Conservation (phyloP, 306 rosid genomes). For the Vicia sativa region DNA sequence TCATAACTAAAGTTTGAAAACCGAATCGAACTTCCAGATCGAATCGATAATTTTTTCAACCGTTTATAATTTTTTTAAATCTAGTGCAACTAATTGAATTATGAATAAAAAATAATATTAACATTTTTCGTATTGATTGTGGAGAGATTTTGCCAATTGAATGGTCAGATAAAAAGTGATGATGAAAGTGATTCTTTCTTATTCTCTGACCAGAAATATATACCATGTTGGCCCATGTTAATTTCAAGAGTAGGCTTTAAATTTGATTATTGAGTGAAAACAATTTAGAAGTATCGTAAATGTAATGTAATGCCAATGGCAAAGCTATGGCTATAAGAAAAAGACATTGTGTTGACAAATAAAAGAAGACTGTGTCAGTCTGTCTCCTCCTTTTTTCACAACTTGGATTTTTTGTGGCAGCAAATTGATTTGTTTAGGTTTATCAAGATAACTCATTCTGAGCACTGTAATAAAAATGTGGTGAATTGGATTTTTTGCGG, state of each 20-base stretch:
- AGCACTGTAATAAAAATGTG: too few relatives aligned
- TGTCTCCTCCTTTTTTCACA: conserved; percentile 8
- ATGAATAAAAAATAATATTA: not conserved
- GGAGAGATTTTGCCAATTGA: conserved; percentile 44
- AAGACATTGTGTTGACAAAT: conserved; percentile 34
- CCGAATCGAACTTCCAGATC: not conserved
- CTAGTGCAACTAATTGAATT: not conserved
- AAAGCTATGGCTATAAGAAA: conserved; percentile 26
- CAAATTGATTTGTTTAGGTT: conserved; percentile 32
- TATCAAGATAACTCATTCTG: not conserved
- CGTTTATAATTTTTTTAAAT: not conserved
- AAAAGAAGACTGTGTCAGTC: conserved; percentile 11
- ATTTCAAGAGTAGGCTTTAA: conserved; percentile 36
- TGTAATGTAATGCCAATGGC: conserved; percentile 6
- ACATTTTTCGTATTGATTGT: conserved; percentile 15
- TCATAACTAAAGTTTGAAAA: not conserved
- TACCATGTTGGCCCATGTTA: conserved; percentile 23
- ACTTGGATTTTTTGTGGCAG: conserved; percentile 14
- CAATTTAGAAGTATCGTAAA: not conserved
- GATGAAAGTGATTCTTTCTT: conserved; percentile 26
- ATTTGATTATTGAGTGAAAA: conserved; percentile 41
- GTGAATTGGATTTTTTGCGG: too few relatives aligned
- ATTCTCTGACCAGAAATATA: conserved; percentile 35
- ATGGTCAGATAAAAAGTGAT: conserved; percentile 28
- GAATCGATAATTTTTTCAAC: not conserved